Evolutionary conservation across 2,329 filamentous ascomycete species (phyloP).

Genomic region (Alternaria infectoria): DNA sequence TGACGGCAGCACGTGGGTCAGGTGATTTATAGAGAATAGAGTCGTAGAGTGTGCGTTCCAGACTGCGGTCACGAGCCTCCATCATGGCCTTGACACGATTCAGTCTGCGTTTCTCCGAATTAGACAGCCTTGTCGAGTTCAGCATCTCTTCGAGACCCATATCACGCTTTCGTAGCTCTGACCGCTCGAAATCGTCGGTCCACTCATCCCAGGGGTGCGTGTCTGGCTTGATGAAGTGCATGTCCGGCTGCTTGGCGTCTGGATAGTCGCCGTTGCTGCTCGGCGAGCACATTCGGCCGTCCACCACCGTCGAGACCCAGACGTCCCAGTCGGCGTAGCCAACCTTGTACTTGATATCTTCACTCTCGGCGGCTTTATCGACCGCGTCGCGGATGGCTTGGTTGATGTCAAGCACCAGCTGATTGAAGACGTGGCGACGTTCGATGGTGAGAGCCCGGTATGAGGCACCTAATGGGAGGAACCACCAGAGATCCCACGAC

Average conservation of each 20-base stretch:
- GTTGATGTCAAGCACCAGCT: slow-evolving; percentile 9
- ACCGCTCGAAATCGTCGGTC: neutral
- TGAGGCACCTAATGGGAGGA: neutral
- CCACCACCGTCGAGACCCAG: slow-evolving; percentile 1
- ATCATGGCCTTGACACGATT: neutral
- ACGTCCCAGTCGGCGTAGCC: slow-evolving; percentile 5
- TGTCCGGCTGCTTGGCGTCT: neutral
- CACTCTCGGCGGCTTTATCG: neutral
- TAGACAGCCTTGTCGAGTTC: neutral
- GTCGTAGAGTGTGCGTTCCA: neutral
- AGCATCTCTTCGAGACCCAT: neutral
- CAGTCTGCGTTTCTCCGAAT: neutral
- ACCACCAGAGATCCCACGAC: slow-evolving; percentile 1
- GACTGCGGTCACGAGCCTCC: neutral
- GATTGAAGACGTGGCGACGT: slow-evolving; percentile 5
- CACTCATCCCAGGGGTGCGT: neutral
- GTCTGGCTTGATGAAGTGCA: slow-evolving; percentile 12
- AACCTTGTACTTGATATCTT: slow-evolving; percentile 5
- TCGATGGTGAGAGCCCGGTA: slow-evolving; percentile 1
- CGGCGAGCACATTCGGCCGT: slow-evolving; percentile 6
- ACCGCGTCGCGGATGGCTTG: neutral
- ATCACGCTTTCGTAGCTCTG: slow-evolving; percentile 2
- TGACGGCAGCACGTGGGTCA: neutral
- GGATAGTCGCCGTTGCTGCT: slow-evolving; percentile 9
- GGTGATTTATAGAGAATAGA: slow-evolving; percentile 1